Conservation (phyloP, 805 yeast genomes). For the Yarrowia divulgata region DNA sequence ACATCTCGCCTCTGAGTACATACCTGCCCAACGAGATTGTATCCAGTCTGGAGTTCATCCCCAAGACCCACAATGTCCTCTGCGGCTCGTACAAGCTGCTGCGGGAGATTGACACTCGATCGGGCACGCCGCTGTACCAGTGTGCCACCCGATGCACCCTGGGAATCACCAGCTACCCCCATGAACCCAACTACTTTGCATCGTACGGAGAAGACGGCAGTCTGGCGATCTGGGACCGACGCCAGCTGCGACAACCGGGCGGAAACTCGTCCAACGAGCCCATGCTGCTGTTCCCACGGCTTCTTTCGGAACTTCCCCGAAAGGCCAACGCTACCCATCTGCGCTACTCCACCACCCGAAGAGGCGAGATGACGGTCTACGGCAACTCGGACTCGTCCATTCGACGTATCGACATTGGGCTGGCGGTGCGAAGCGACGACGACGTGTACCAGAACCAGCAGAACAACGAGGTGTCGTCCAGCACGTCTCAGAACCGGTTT, state of each 20-base stretch:
- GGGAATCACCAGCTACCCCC: constrained; percentile 73
- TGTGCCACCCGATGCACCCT: constrained; percentile 76
- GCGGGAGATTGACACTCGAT: constrained; percentile 77
- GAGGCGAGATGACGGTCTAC: constrained; percentile 74
- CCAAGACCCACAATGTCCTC: constrained; percentile 57
- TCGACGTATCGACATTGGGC: constrained; percentile 13
- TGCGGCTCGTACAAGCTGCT: constrained; percentile 80
- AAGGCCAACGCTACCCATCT: constrained; percentile 44
- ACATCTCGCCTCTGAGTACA: constrained; percentile 41
- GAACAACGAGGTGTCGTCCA: constrained; percentile 7
- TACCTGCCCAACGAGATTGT: constrained; percentile 78
- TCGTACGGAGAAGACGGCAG: constrained; percentile 86
- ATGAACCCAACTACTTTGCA: constrained; percentile 69
- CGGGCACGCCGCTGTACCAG: constrained; percentile 61
- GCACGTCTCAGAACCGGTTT: constrained; percentile 23
- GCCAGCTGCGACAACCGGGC: constrained; percentile 44
- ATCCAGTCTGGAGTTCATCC: constrained; percentile 69
- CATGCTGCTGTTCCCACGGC: constrained; percentile 44
- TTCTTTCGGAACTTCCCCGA: constrained; percentile 43
- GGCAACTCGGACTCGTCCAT: constrained; percentile 29
- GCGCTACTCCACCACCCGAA: constrained; percentile 60
- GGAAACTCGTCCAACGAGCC: constrained; percentile 39
- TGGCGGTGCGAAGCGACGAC: neutral
- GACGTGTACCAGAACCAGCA: constrained; percentile 25
- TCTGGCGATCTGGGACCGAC: constrained; percentile 64